These are phyloP conservation scores for Jasminum sambac DNA, from an alignment of 257 asterid species.

Conservation along the genomic window DNA sequence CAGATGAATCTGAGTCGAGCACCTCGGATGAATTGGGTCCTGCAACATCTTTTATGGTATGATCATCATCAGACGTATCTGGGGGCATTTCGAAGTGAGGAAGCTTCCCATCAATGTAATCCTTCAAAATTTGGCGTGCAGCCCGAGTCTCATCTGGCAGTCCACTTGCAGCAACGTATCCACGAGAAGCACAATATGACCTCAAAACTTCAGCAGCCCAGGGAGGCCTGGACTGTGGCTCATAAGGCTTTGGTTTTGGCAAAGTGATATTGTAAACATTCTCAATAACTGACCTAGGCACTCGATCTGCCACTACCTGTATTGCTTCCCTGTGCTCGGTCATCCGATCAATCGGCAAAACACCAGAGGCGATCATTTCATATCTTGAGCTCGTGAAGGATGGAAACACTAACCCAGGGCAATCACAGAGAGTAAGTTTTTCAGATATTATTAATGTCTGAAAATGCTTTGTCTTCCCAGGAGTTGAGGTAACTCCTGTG, in stretches of 20 bases:
- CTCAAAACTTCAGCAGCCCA: conserved; percentile 69
- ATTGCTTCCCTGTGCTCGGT: conserved; percentile 91
- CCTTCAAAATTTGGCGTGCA: conserved; percentile 83
- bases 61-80: conserved; percentile 39
- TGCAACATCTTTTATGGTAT: conserved; percentile 25
- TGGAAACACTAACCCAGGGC: conserved; percentile 97
- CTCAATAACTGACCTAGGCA: conserved; percentile 69
- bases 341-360: conserved; percentile 84
- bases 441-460: conserved; percentile 92
- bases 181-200: conserved; percentile 88
- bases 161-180: conserved; percentile 86
- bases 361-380: conserved; percentile 98
- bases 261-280: conserved; percentile 65
- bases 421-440: conserved; percentile 87
- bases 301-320: conserved; percentile 87
- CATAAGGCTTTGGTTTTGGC: conserved; percentile 88
- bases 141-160: conserved; percentile 94
- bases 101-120: conserved; percentile 92
- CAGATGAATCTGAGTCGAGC: conserved; percentile 41
- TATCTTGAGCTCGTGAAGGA: conserved; percentile 96
- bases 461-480: conserved; percentile 97
- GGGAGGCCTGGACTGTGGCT: conserved; percentile 73
- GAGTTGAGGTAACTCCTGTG: conserved; percentile 98
- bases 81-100: conserved; percentile 85
- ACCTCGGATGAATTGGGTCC: conserved; percentile 32